Conservation (phyloP, 192 early-diverging fungal species). For the Thoreauomyces humboldtii region DNA sequence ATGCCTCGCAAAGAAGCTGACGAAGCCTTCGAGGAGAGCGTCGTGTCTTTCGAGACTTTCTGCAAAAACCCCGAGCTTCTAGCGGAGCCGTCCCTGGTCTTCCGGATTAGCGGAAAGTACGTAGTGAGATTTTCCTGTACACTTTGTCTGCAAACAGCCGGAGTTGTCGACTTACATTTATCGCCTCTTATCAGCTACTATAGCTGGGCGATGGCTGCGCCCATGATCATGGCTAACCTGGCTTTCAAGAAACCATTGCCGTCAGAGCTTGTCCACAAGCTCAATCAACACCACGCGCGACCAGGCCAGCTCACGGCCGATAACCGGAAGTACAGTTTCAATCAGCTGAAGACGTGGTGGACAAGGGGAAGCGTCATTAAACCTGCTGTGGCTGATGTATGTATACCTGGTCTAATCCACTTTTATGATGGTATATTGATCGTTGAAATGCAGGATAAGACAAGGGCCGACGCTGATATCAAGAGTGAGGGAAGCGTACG, state of each 20-base stretch:
- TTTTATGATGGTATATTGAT: too few species aligned
- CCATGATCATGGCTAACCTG: slow-evolving; percentile 56
- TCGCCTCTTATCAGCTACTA: slow-evolving; percentile 56
- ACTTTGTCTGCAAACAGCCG: too few species aligned
- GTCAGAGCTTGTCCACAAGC: slow-evolving; percentile 24
- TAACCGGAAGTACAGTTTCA: slow-evolving; percentile 30
- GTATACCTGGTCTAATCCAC: too few species aligned
- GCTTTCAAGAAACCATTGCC: slow-evolving; percentile 58
- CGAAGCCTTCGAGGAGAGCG: slow-evolving; percentile 46
- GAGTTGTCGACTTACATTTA: too few species aligned
- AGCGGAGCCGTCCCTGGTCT: slow-evolving; percentile 50
- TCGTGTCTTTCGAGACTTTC: slow-evolving; percentile 57
- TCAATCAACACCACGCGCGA: not conserved
- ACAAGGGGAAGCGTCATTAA: slow-evolving; percentile 18
- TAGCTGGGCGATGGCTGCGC: slow-evolving; percentile 58
- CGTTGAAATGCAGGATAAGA: not conserved
- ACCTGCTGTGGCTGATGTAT: not conserved
- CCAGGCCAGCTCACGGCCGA: slow-evolving; percentile 9
- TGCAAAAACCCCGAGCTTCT: slow-evolving; percentile 52
- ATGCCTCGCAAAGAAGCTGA: slow-evolving; percentile 33
- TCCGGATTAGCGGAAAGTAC: slow-evolving; percentile 54
- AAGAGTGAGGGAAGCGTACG: not conserved
- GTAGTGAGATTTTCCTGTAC: too few species aligned
- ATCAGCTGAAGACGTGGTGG: slow-evolving; percentile 38
- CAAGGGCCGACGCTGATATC: not conserved